Conservation (phyloP, 176 grass and related monocot species). For the Oryza longistaminata region DNA sequence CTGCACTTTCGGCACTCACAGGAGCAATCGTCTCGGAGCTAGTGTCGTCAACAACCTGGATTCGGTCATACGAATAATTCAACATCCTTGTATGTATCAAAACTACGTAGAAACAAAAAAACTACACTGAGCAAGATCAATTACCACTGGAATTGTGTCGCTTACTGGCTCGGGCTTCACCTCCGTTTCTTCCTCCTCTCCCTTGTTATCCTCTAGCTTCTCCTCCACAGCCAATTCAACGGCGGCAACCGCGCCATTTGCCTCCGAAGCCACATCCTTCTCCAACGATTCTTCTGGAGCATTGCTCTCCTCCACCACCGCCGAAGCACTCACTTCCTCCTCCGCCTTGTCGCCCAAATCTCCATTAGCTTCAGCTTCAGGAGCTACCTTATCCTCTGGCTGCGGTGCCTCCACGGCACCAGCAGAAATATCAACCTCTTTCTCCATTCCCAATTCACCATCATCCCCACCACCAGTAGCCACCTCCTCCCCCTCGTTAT, state of each 20-base stretch:
- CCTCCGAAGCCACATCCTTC: background rate
- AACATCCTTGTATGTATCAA: constrained; percentile 17
- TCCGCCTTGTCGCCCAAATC: constrained; percentile 26
- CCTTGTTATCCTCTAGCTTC: constrained; percentile 2
- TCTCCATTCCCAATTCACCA: background rate
- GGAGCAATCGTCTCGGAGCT: background rate
- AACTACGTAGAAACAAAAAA: constrained; percentile 10
- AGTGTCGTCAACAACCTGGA: constrained; percentile 29
- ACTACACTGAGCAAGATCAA: constrained; percentile 24
- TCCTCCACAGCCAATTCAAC: background rate
- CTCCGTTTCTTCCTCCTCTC: background rate
- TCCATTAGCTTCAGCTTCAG: constrained; percentile 21
- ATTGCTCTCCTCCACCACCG: background rate
- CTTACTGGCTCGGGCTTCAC: constrained; percentile 6
- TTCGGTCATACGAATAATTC: constrained; percentile 5
- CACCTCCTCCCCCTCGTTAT: background rate
- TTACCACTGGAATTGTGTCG: constrained; percentile 29
- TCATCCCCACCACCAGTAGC: constrained; percentile 7
- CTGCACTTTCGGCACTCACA: background rate
- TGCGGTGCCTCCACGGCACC: background rate
- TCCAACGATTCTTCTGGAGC: constrained; percentile 14
- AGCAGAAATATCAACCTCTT: background rate
- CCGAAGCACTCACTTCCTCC: background rate
- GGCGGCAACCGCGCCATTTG: background rate
- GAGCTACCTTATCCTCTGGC: background rate